These are phyloP conservation scores for Heliamphora pulchella DNA, from an alignment of 179 eudicot species.

Conservation along the genomic window DNA sequence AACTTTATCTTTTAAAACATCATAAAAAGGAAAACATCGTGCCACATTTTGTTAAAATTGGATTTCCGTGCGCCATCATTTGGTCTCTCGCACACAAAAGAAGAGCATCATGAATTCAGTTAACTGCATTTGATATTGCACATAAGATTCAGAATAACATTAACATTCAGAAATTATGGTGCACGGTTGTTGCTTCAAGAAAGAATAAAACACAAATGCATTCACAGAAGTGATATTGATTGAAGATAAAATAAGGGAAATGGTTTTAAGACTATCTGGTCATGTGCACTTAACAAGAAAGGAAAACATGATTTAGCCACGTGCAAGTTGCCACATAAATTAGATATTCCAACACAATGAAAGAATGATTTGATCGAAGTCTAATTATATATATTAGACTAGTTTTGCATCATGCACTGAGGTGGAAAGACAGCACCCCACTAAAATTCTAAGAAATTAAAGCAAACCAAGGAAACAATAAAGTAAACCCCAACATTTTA, in stretches of 20 bases:
- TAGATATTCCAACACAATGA: neutral
- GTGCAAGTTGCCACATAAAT: neutral
- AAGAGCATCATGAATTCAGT: neutral
- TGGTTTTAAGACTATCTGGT: too few species aligned
- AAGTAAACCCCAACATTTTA: slow-evolving; percentile 2
- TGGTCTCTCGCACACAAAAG: too few species aligned
- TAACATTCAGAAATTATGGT: neutral
- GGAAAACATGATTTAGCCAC: too few species aligned
- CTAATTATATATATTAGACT: too few species aligned
- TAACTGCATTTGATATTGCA: neutral
- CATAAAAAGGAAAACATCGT: neutral
- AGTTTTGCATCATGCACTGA: too few species aligned
- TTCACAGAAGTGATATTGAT: too few species aligned
- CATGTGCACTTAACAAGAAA: too few species aligned
- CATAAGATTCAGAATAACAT: neutral
- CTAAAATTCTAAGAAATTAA: neutral
- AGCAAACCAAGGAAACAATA: neutral
- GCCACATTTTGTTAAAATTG: neutral
- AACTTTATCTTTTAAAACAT: neutral
- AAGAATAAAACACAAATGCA: neutral
- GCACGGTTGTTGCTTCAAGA: neutral
- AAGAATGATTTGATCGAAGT: neutral
- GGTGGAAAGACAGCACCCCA: neutral
- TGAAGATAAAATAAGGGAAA: too few species aligned
- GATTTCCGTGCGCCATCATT: neutral